Conservation (phyloP, 345 rosid genomes). For the Brassica rapa region DNA sequence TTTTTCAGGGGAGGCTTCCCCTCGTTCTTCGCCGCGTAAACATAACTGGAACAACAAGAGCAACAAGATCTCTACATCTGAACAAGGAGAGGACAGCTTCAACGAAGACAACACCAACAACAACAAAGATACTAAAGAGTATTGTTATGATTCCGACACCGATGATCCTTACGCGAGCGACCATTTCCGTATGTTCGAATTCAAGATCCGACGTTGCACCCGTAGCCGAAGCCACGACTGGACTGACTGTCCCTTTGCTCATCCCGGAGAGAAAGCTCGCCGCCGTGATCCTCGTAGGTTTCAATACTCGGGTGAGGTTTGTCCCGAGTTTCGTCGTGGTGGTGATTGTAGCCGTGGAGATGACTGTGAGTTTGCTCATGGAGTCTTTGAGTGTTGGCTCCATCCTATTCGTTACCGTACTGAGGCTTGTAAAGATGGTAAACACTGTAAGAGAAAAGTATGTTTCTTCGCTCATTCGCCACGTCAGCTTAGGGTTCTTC, state of each 20-base stretch:
- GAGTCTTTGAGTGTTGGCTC: conserved; percentile 88
- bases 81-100: conserved; percentile 13
- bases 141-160: conserved; percentile 44
- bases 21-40: conserved; percentile 38
- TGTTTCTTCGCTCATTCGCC: conserved; percentile 79
- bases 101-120: conserved; percentile 11
- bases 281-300: conserved; percentile 80
- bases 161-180: conserved; percentile 72
- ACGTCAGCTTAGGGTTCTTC: conserved; percentile 61
- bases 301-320: conserved; percentile 69
- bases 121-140: conserved; percentile 25
- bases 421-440: conserved; percentile 76
- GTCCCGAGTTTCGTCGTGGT: conserved; percentile 73
- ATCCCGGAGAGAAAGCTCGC: conserved; percentile 90
- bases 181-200: conserved; percentile 89
- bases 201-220: conserved; percentile 89
- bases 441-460: conserved; percentile 66
- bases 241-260: conserved; percentile 96
- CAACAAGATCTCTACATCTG: conserved; percentile 32
- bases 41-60: conserved; percentile 38
- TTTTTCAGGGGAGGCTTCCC: conserved; percentile 26
- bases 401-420: conserved; percentile 77
- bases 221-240: conserved; percentile 97
- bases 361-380: conserved; percentile 75
- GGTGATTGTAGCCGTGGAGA: conserved; percentile 73